These are phyloP conservation scores for Cytospora leucostoma DNA, from an alignment of 2,329 filamentous ascomycete genomes.

Conservation along the genomic window DNA sequence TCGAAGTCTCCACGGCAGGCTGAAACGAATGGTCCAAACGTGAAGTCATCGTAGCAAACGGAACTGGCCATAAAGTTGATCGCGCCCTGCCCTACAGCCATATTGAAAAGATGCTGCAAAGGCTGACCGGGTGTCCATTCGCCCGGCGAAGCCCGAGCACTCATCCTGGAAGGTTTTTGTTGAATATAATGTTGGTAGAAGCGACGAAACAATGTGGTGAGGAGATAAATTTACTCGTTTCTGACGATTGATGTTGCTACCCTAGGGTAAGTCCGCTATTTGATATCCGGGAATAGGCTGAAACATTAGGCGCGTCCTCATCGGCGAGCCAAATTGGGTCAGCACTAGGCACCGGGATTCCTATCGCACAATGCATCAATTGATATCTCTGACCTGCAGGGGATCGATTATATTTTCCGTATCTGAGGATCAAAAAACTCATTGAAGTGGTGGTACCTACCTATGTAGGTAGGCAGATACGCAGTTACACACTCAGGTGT, in stretches of 20 bases:
- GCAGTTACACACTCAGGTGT: too few species aligned
- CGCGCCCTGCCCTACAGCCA: background rate
- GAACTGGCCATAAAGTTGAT: background rate
- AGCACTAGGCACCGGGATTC: too few species aligned
- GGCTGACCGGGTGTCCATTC: background rate
- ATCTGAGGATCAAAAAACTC: too few species aligned
- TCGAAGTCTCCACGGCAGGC: constrained; percentile 13
- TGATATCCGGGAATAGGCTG: background rate
- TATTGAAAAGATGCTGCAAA: background rate
- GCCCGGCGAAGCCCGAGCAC: background rate
- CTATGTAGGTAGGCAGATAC: too few species aligned
- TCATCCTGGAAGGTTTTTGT: background rate
- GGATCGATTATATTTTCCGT: too few species aligned
- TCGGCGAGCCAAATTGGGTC: constrained; percentile 2
- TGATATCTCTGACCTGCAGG: too few species aligned
- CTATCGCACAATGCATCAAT: too few species aligned
- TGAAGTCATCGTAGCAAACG: constrained; percentile 1
- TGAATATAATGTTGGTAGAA: background rate
- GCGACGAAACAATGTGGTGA: background rate
- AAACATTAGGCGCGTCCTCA: background rate
- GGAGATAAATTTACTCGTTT: background rate
- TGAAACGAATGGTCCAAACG: constrained; percentile 2
- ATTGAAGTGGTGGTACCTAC: too few species aligned
- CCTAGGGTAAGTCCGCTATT: background rate
- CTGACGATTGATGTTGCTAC: background rate